Percentiles rank a stretch among this genome's conserved stretches.
These are phyloP conservation scores for Puccinia hordei DNA, from an alignment of 1,284 basidiomycete genomes.

Conservation along the genomic window DNA sequence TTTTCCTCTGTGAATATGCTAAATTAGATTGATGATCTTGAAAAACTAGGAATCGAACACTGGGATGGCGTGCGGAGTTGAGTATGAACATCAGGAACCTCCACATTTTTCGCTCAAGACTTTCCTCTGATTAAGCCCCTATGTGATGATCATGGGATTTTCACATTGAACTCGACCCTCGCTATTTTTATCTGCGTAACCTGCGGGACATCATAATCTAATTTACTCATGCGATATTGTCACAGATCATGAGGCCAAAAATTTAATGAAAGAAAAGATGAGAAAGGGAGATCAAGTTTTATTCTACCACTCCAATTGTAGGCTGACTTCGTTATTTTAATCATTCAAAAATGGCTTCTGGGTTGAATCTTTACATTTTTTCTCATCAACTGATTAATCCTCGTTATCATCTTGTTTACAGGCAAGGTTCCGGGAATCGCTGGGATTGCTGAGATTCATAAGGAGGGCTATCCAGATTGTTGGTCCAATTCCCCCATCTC, in stretches of 20 bases:
- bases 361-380: slow-evolving; percentile 63
- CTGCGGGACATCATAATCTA: background rate
- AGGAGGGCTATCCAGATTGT: slow-evolving; percentile 88
- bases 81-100: background rate
- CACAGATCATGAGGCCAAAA: slow-evolving; percentile 77
- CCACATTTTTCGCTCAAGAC: background rate
- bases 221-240: background rate
- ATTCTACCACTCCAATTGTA: slow-evolving; percentile 89
- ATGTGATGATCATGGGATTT: background rate
- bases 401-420: slow-evolving; percentile 23
- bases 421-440: slow-evolving; percentile 64
- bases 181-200: background rate
- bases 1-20: background rate
- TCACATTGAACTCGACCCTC: background rate
- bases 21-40: slow-evolving; percentile 6
- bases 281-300: slow-evolving; percentile 71
- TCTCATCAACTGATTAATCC: background rate
- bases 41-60: slow-evolving; percentile 15
- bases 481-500: slow-evolving; percentile 59
- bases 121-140: background rate
- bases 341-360: no score
- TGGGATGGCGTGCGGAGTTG: slow-evolving; percentile 46
- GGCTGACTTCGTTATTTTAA: background rate
- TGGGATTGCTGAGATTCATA: slow-evolving; percentile 57
- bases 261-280: slow-evolving; percentile 86